Evolutionary conservation across 306 rosid genomes (phyloP), one percentile per base, ranked within the genome.

Genomic region (Leucaena leucocephala): DNA sequence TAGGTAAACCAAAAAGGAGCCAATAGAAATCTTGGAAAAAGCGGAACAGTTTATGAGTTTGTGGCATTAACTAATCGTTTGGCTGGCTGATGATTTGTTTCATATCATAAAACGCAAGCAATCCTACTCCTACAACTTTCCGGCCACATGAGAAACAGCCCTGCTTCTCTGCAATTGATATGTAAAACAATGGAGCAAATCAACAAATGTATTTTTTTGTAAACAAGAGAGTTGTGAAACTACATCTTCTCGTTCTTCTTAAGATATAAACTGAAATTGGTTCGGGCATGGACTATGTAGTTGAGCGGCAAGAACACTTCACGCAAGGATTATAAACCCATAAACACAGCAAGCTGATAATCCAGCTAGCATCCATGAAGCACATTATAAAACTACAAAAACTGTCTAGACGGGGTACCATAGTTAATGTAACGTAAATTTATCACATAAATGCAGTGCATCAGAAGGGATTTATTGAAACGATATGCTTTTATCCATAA

Each of bases 351-450:
- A 66, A n/a, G 71, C 49, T 39, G 34, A 66, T 22, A 66, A 39
- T 66, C 70, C 70, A 16, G 48, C 48, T 36, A 36, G 33, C 35
- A 8, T 65, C 70, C 8, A 66, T 39, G 45, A 63, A 63, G 69
- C 69, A 39, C 71, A 39, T 8, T 66, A 66, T 9, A 17, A 66
- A 39, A n/a, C 49, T 3, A 4, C 49, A 38, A 66, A 19, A 55
- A 19, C 33, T n/a, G 62, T 55, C 62, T 3, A 19, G 5, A 55
- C 7, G 7, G 6, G 9, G 9, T 2, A 52, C 58, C 9, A 6
- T 3, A 6, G 22, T 17, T 17, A 52, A 52, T 17, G 3, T 22
- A 52, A 6, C 58, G 21, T 10, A 40, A 9, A 8, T 39, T n/a
- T 67, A 58, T 67, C 50, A 49, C 55, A 14, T 16, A 40, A 40